These are phyloP conservation scores for Fusarium brevicatenulatum DNA, from an alignment of 2,329 filamentous ascomycete species.

Conservation along the genomic window DNA sequence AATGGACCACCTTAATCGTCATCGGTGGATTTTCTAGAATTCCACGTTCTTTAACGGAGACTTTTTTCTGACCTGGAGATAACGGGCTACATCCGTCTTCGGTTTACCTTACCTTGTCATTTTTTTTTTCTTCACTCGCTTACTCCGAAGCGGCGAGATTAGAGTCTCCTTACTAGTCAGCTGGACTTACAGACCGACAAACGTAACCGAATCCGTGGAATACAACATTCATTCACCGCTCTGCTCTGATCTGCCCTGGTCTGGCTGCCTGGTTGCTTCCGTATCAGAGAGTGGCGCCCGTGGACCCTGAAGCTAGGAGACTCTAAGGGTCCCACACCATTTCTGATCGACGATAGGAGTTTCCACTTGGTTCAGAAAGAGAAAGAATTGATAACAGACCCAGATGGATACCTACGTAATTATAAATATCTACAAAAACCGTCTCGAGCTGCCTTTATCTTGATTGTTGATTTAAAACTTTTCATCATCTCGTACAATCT, in stretches of 20 bases:
- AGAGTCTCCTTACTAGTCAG: neutral
- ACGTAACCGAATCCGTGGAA: conserved; percentile 12
- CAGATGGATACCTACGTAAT: conserved; percentile 12
- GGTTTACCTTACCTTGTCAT: neutral
- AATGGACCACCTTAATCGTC: conserved; percentile 29
- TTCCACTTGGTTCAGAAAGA: conserved; percentile 26
- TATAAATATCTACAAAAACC: conserved; percentile 26
- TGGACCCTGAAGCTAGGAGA: conserved; percentile 38
- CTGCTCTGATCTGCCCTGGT: conserved; percentile 27
- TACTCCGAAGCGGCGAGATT: conserved; percentile 3
- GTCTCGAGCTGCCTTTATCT: neutral
- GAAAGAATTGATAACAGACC: conserved; percentile 17
- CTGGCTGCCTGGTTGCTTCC: conserved; percentile 22
- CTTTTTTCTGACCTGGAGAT: conserved; percentile 5
- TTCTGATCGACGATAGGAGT: conserved; percentile 22
- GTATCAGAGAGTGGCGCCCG: conserved; percentile 28
- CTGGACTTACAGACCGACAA: conserved; percentile 16
- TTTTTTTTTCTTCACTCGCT: neutral
- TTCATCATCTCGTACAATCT: neutral
- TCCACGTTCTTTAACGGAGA: neutral
- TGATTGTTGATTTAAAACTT: neutral
- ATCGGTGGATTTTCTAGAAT: conserved; percentile 34
- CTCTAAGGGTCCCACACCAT: conserved; percentile 17
- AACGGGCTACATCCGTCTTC: conserved; percentile 7
- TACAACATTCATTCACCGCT: conserved; percentile 31